Conservation (phyloP, 768 basidiomycete species). For the Russula abietina region DNA sequence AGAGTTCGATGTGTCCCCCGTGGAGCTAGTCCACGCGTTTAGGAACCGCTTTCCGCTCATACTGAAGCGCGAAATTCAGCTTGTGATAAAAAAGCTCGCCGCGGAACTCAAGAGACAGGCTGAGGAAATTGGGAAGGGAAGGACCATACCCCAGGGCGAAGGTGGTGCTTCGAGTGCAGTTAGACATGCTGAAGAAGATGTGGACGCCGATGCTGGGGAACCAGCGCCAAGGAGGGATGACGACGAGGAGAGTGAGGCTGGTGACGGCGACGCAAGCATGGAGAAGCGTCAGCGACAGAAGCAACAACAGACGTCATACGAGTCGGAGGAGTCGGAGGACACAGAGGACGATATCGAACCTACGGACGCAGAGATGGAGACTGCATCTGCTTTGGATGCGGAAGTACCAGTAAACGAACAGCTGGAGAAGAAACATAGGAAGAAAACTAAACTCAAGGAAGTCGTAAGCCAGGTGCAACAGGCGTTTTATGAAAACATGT, state of each 20-base stretch:
- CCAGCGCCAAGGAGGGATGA: slow-evolving; percentile 39
- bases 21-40: slow-evolving; percentile 69
- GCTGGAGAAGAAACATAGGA: slow-evolving; percentile 31
- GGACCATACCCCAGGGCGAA: slow-evolving; percentile 39
- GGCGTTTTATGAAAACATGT: slow-evolving; percentile 51
- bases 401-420: slow-evolving; percentile 35
- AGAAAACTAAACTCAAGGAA: slow-evolving; percentile 33
- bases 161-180: slow-evolving; percentile 46
- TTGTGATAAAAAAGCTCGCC: slow-evolving; percentile 81
- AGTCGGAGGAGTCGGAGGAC: slow-evolving; percentile 58
- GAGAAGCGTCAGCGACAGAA: slow-evolving; percentile 66
- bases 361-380: slow-evolving; percentile 57
- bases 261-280: slow-evolving; percentile 78
- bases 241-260: slow-evolving; percentile 69
- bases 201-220: slow-evolving; percentile 34
- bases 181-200: slow-evolving; percentile 49
- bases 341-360: slow-evolving; percentile 46
- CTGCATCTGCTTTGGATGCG: slow-evolving; percentile 44
- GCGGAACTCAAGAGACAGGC: slow-evolving; percentile 74
- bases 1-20: slow-evolving; percentile 72
- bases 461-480: slow-evolving; percentile 42
- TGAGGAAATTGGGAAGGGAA: slow-evolving; percentile 78
- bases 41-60: slow-evolving; percentile 67
- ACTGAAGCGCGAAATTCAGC: slow-evolving; percentile 79
- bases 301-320: slow-evolving; percentile 72